These are phyloP conservation scores for Iodosphaeria phyllophila DNA, from an alignment of 2,329 filamentous ascomycete species.

Conservation along the genomic window DNA sequence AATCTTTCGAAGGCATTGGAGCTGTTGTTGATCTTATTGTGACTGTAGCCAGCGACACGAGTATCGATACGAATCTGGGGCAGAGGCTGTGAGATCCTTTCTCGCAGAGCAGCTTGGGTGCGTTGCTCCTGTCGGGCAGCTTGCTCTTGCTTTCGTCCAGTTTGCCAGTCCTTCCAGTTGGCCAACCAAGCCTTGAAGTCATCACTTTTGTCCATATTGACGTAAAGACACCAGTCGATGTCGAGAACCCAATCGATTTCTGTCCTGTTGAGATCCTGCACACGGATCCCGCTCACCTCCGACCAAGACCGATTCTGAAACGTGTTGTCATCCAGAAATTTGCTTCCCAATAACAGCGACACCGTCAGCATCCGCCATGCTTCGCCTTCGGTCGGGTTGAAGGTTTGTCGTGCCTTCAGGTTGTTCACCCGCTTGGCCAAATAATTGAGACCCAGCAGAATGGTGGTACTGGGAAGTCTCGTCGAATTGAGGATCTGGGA, in stretches of 20 bases:
- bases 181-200: conserved; percentile 46
- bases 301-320: conserved; percentile 97
- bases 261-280: conserved; percentile 65
- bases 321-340: conserved; percentile 92
- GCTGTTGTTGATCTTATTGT: too few relatives aligned
- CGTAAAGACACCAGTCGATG: conserved; percentile 72
- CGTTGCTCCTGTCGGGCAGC: conserved; percentile 7
- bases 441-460: conserved; percentile 79
- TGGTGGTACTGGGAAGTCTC: conserved; percentile 75
- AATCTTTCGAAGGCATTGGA: conserved; percentile 22
- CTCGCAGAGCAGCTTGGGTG: conserved; percentile 23
- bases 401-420: conserved; percentile 34
- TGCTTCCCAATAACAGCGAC: conserved; percentile 72
- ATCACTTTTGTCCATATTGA: conserved; percentile 62
- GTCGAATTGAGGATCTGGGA: conserved; percentile 81
- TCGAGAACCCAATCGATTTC: conserved; percentile 76
- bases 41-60: too few relatives aligned
- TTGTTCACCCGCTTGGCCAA: conserved; percentile 67
- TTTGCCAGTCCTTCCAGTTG: conserved; percentile 39
- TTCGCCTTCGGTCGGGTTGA: conserved; percentile 45
- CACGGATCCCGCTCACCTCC: conserved; percentile 78
- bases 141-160: conserved; percentile 27
- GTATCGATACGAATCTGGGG: conserved; percentile 26
- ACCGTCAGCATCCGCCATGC: conserved; percentile 80
- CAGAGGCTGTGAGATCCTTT: conserved; percentile 28